Percentiles rank a stretch among this genome's conserved stretches.
phyloP scores from a whole-genome alignment of 2,329 filamentous ascomycete species.

The Scytalidium sp. region DNA sequence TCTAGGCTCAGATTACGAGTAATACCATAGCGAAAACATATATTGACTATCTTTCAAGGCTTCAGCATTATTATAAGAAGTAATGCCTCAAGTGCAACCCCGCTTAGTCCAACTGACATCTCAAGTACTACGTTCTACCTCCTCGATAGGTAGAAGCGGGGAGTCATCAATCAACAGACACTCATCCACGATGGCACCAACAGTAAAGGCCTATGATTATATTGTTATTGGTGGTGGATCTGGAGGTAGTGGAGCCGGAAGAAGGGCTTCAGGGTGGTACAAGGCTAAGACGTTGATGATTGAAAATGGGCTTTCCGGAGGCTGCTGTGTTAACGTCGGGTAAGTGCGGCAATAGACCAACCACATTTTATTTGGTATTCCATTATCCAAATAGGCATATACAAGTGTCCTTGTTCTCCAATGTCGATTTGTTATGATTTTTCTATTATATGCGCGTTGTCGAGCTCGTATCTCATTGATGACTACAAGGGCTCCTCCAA shows the following conservation, averaged over 20 bases:
- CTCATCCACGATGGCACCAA: conserved; percentile 33
- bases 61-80: not conserved
- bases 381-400: too few relatives aligned
- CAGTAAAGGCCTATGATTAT: conserved; percentile 45
- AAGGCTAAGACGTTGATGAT: conserved; percentile 47
- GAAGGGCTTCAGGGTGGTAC: conserved; percentile 49
- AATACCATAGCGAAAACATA: not conserved
- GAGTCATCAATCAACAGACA: conserved; percentile 16
- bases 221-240: conserved; percentile 51
- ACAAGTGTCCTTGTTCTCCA: too few relatives aligned
- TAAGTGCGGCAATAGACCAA: conserved; percentile 25
- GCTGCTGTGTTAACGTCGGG: conserved; percentile 52
- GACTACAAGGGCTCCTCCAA: too few relatives aligned
- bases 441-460: too few relatives aligned
- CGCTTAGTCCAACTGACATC: not conserved
- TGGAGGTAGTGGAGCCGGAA: conserved; percentile 45
- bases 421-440: too few relatives aligned
- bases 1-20: not conserved
- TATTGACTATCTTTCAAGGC: not conserved
- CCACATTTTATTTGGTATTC: not conserved
- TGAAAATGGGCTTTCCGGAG: conserved; percentile 44
- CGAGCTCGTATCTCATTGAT: too few relatives aligned
- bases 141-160: not conserved
- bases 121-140: not conserved
- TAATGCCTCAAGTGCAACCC: not conserved